Evolutionary conservation across 306 rosid species (phyloP), one percentile per base, ranked within the genome.

Genomic region (Cucurbita moschata): DNA sequence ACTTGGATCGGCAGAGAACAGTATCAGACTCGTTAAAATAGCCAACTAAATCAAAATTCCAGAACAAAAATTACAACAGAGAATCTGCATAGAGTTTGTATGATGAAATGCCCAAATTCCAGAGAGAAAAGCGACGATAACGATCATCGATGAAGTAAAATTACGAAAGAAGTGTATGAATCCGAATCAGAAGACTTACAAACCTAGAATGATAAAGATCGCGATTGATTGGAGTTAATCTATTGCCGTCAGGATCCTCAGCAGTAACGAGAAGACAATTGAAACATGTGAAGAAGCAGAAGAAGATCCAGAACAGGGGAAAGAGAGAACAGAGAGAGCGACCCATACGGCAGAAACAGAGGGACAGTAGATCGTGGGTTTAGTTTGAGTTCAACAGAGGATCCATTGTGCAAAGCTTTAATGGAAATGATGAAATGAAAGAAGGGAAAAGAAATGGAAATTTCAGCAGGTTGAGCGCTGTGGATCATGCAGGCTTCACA

Each of bases 181-280:
- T 35, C 18, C 19, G 35, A 76, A 66, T 72, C 71, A 35, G 49
- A 75, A 75, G 44, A 40, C 15, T 35, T 4, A 50, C 46, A 0
- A 2, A 85, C 99, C 97, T 87, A 79, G 96, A 95, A 82, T 86
- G 97, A 76, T 91, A 95, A 78, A 95, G 96, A 88, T 95, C 93
- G 81, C 81, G 87, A 71, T 95, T 81, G 80, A 95, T 87, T 53
- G 83, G 85, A 39, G 85, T 82, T 44, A 76, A 15, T 72, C 83
- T 61, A 64, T 30, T 30, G 4, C 35, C 35, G 35, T 69, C 54
- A 77, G 68, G 79, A 85, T 81, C 9, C 12, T 81, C 57, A 76
- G 81, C 92, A 80, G 85, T 14, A 44, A 80, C 91, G 74, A 73
- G 56, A 59, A 81, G 75, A 85, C 76, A 56, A 81, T 21, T 87